Percentiles rank a stretch among this genome's conserved stretches.
Evolutionary conservation across 2,329 filamentous ascomycete species (phyloP).

Genomic region (Botrytis medusae): DNA sequence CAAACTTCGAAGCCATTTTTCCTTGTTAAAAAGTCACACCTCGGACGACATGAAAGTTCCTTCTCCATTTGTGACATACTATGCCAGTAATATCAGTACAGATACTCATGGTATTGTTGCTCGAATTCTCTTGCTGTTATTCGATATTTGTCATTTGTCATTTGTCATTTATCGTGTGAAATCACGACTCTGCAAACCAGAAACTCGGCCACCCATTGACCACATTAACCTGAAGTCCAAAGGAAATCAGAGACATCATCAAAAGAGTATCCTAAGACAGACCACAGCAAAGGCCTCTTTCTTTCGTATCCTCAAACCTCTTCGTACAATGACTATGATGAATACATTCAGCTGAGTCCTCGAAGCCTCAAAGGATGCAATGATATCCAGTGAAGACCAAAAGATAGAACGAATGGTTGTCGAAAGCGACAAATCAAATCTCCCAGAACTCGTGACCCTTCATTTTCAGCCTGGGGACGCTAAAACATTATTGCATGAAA

Average conservation of each 20-base stretch:
- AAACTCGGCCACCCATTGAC: background rate
- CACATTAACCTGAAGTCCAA: background rate
- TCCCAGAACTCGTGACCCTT: background rate
- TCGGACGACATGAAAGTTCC: slow-evolving; percentile 18
- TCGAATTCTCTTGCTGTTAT: background rate
- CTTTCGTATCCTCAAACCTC: background rate
- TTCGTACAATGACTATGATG: background rate
- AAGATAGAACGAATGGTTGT: background rate
- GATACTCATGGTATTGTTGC: too few relatives aligned
- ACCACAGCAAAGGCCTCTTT: background rate
- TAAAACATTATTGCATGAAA: background rate
- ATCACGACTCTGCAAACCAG: background rate
- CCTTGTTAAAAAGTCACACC: background rate
- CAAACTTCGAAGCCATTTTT: slow-evolving; percentile 23
- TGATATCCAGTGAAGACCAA: background rate
- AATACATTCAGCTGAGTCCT: background rate
- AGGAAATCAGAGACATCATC: background rate
- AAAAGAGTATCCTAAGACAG: background rate
- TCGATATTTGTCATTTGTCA: background rate
- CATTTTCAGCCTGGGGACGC: background rate
- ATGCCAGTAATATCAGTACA: background rate
- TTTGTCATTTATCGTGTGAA: background rate
- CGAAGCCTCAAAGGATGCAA: background rate
- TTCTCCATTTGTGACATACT: slow-evolving; percentile 28
- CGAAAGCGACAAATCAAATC: background rate